phyloP scores from a whole-genome alignment of 2,329 filamentous ascomycete genomes.

The Coniella vitis region DNA sequence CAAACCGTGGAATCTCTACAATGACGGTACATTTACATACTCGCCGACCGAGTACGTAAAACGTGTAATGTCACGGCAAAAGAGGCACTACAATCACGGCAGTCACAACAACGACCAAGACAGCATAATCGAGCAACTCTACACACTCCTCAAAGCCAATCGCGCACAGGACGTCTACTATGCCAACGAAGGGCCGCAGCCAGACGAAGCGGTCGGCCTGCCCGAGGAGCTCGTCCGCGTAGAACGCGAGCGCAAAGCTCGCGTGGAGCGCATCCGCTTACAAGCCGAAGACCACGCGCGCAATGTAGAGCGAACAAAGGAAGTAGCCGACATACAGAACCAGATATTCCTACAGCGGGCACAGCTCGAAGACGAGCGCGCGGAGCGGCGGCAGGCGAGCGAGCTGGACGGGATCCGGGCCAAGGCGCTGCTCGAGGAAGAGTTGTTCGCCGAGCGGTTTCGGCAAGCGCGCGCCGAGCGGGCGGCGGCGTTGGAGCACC shows the following conservation, averaged over 20 bases:
- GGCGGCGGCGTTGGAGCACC: conserved; percentile 34
- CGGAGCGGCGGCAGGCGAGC: conserved; percentile 37
- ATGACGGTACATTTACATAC: conserved; percentile 47
- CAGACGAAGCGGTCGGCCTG: conserved; percentile 44
- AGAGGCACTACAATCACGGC: no score
- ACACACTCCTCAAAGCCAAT: conserved; percentile 44
- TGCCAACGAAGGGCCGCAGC: conserved; percentile 46
- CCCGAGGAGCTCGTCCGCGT: conserved; percentile 42
- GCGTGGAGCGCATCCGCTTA: conserved; percentile 36
- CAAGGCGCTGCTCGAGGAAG: conserved; percentile 41
- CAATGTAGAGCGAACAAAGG: conserved; percentile 40
- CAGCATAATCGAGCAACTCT: conserved; percentile 32
- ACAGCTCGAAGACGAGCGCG: conserved; percentile 45
- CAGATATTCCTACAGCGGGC: conserved; percentile 42
- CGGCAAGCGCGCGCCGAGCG: conserved; percentile 31
- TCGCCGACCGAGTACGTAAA: conserved; percentile 58
- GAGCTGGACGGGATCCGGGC: conserved; percentile 38
- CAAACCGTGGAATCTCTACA: conserved; percentile 50
- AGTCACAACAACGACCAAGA: conserved; percentile 20
- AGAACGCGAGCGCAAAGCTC: conserved; percentile 44
- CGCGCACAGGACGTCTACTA: conserved; percentile 49
- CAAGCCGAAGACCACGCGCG: conserved; percentile 44
- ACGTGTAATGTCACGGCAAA: conserved; percentile 30
- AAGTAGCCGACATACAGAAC: conserved; percentile 45
- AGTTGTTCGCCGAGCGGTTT: conserved; percentile 30